Percentiles rank a stretch among this genome's conserved stretches.
Evolutionary conservation across 2,329 filamentous ascomycete species (phyloP).

Genomic region (Ceratocystis lukuohia): DNA sequence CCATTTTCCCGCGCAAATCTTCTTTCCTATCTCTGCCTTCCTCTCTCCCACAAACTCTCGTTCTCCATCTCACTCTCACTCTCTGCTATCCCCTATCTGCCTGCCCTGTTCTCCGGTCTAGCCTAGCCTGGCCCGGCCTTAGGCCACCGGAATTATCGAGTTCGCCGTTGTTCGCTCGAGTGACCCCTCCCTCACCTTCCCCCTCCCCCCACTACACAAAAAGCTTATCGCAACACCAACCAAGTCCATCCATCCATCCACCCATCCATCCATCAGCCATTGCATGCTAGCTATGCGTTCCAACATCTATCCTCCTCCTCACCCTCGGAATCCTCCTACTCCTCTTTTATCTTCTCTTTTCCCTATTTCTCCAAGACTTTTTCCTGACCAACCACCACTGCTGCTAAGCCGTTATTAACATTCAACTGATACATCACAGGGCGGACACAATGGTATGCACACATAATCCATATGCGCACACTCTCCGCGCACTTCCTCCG

Average conservation of each 20-base stretch:
- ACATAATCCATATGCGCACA: too few relatives aligned
- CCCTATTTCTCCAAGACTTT: neutral
- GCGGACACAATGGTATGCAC: constrained; percentile 19
- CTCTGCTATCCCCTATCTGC: neutral
- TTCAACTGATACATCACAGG: constrained; percentile 8
- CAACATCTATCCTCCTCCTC: neutral
- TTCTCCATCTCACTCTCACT: neutral
- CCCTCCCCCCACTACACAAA: neutral
- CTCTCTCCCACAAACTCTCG: neutral
- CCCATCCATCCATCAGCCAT: neutral
- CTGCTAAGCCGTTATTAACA: neutral
- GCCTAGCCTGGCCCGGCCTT: neutral
- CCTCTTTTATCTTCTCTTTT: neutral
- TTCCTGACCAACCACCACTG: neutral
- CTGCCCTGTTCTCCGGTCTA: neutral
- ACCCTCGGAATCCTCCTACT: neutral
- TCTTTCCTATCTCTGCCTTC: neutral
- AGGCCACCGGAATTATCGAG: neutral
- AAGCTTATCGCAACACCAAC: neutral
- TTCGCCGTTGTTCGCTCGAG: neutral
- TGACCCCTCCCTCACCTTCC: neutral
- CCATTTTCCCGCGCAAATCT: neutral
- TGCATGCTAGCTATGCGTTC: neutral
- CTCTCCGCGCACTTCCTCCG: too few relatives aligned
- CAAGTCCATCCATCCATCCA: neutral